Evolutionary conservation across 1,284 basidiomycete genomes (phyloP).

Genomic region (Bondarzewia mesenterica): DNA sequence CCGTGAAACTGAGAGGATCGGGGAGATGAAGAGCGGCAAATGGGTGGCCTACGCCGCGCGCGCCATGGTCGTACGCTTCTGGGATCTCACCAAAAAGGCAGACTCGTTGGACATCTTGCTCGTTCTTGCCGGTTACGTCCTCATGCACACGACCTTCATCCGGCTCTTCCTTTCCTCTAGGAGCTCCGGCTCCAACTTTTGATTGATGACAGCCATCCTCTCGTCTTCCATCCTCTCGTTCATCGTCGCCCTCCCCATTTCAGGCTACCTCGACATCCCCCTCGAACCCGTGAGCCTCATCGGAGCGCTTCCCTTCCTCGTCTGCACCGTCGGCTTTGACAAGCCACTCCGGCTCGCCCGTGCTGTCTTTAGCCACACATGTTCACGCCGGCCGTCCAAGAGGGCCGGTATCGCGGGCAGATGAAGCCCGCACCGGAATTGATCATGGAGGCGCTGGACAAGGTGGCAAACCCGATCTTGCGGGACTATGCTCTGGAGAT

Average conservation of each 20-base stretch:
- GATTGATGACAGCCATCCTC: slow-evolving; percentile 81
- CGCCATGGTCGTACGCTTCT: slow-evolving; percentile 80
- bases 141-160: slow-evolving; percentile 96
- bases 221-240: slow-evolving; percentile 85
- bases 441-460: slow-evolving; percentile 76
- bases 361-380: slow-evolving; percentile 84
- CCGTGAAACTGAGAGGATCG: slow-evolving; percentile 34
- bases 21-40: slow-evolving; percentile 65
- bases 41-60: slow-evolving; percentile 85
- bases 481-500: slow-evolving; percentile 93
- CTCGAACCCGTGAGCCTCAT: slow-evolving; percentile 91
- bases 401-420: slow-evolving; percentile 33
- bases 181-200: slow-evolving; percentile 83
- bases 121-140: slow-evolving; percentile 89
- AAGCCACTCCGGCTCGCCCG: slow-evolving; percentile 91
- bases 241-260: slow-evolving; percentile 82
- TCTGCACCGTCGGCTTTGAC: slow-evolving; percentile 97
- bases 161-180: slow-evolving; percentile 84
- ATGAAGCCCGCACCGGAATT: slow-evolving; percentile 79
- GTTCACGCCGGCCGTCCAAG: slow-evolving; percentile 38
- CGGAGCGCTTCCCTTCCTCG: slow-evolving; percentile 95
- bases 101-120: slow-evolving; percentile 95
- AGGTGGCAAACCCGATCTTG: slow-evolving; percentile 59
- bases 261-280: slow-evolving; percentile 77
- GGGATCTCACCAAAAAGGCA: slow-evolving; percentile 85